Base-by-base conservation (phyloP, 1,284 basidiomycete genomes). In the Inonotus hispidus region DNA sequence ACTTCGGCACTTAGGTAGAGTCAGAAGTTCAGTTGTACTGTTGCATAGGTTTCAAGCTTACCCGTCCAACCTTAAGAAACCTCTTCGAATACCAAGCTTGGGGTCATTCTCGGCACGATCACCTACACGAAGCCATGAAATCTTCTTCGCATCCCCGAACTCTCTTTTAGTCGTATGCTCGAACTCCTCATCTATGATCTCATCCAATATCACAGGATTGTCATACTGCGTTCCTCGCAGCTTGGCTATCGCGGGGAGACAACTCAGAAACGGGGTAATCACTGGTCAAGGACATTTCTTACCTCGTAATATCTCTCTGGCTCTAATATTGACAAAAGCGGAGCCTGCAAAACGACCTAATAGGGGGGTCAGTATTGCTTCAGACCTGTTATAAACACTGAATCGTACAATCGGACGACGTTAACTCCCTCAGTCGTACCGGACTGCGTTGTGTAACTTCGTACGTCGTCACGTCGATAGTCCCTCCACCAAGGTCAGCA, bases 91-190 rank as follows among this genome's bases (percentile, higher is more conserved):
- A 3, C 88, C 88, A 13, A 82, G 84, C n/a, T 71, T 63, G 3
- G 72, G 35, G 68, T 90, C 87, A 72, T 84, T 89, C 69, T 90
- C 88, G 2, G 87, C 75, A 0, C 87, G 87, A 1, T 84, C 85
- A 16, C 88, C 88, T 67, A 90, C 89, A 0, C 77, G 80, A 21
- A 90, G 80, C 68, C 85, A 90, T 68, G 88, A 85, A 27, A 80
- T 66, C 16, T 87, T 84, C 49, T 79, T 80, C 65, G 77, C 77
- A 61, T 87, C 83, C 1, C 85, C 80, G 71, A 91, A 90, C 0
- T 88, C 72, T 41, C 87, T 80, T 69, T 91, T 90, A 3, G 88
- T 90, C 0, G 86, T 89, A 71, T 89, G 87, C 61, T 91, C 88
- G 69, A 90, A 90, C 14, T 82, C 79, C 64, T 84, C 83, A 2